These are phyloP conservation scores for Rhodotorula diobovata DNA, from an alignment of 768 basidiomycete species.

Conservation along the genomic window DNA sequence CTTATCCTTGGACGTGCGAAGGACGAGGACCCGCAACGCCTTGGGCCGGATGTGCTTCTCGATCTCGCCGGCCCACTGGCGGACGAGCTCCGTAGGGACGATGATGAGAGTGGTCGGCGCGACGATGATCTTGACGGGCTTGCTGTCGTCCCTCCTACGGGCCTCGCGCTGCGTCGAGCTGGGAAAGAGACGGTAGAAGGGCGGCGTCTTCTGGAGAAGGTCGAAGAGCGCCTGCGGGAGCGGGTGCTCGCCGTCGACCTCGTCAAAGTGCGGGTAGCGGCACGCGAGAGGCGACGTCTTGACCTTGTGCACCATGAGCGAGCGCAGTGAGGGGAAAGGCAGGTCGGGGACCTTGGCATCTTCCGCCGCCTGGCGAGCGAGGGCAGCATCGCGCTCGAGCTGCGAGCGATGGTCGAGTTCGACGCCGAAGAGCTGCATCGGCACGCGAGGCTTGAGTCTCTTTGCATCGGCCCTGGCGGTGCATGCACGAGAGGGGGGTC, in stretches of 20 bases:
- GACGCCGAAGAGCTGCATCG: conserved; percentile 8
- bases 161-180: conserved; percentile 10
- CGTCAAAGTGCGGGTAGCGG: conserved; percentile 6
- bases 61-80: conserved; percentile 46
- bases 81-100: conserved; percentile 45
- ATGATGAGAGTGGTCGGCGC: conserved; percentile 45
- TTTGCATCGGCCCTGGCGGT: conserved; percentile 1
- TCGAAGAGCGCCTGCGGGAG: neutral
- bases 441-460: conserved; percentile 10
- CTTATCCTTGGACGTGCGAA: conserved; percentile 35
- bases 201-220: conserved; percentile 5
- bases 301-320: conserved; percentile 6
- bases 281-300: conserved; percentile 6
- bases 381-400: neutral
- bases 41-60: conserved; percentile 41
- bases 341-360: neutral
- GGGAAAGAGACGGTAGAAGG: conserved; percentile 29
- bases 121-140: conserved; percentile 40
- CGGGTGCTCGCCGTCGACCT: neutral
- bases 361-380: neutral
- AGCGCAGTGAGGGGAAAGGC: conserved; percentile 21
- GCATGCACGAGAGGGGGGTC: neutral
- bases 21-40: conserved; percentile 36
- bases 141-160: conserved; percentile 6
- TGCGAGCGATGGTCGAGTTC: neutral